These are phyloP conservation scores for Leccinum obscurum DNA, from an alignment of 768 basidiomycete species.

Conservation along the genomic window DNA sequence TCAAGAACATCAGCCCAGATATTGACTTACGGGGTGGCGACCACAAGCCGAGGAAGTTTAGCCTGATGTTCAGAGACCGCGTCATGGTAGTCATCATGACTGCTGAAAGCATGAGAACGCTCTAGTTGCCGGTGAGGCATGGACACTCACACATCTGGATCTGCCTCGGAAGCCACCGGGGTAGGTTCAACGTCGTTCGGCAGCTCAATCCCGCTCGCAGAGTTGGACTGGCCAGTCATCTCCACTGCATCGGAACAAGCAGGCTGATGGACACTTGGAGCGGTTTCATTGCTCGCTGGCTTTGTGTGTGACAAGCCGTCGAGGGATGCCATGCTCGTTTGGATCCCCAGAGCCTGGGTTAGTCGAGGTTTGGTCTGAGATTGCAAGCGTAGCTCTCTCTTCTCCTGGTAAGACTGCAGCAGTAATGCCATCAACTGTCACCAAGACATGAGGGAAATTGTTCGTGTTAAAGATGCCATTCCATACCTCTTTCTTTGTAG, in stretches of 20 bases:
- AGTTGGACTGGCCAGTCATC: not conserved
- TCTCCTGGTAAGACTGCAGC: slow-evolving; percentile 28
- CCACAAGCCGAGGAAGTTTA: not conserved
- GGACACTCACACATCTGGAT: slow-evolving; percentile 14
- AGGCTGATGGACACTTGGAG: not conserved
- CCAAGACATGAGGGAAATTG: slow-evolving; percentile 1
- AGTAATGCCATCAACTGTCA: slow-evolving; percentile 24
- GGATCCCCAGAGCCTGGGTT: slow-evolving; percentile 21
- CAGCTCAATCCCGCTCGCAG: not conserved
- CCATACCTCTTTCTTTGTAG: slow-evolving; percentile 30
- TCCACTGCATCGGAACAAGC: not conserved
- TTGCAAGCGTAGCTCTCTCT: slow-evolving; percentile 9
- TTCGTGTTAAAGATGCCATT: not conserved
- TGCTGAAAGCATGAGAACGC: slow-evolving; percentile 1
- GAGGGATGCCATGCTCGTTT: slow-evolving; percentile 19
- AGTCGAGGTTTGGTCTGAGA: slow-evolving; percentile 1
- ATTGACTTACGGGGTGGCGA: slow-evolving; percentile 24
- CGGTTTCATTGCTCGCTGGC: not conserved
- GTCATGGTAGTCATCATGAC: not conserved
- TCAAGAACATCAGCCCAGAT: not conserved
- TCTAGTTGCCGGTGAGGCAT: not conserved
- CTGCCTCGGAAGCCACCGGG: not conserved
- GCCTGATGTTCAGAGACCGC: not conserved
- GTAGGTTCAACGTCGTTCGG: slow-evolving; percentile 2
- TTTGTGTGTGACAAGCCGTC: not conserved